Conservation (phyloP, 805 yeast genomes). For the Starmera dryadoides region DNA sequence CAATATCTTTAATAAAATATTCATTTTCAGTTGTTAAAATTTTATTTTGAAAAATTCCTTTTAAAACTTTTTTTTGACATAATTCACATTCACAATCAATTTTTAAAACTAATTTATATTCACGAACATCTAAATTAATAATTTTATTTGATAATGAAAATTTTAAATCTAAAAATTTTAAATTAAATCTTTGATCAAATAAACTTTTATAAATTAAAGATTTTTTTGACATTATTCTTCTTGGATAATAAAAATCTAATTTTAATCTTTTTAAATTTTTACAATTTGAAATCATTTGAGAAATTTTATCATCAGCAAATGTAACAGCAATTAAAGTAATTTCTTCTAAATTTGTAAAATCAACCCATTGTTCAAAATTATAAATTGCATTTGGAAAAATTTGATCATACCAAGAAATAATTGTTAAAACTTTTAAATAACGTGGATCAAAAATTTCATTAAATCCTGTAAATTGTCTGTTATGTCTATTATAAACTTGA, state of each 20-base stretch:
- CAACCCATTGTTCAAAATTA: slow-evolving; percentile 29
- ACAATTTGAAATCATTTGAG: slow-evolving; percentile 24
- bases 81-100: slow-evolving; percentile 13
- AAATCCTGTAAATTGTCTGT: slow-evolving; percentile 16
- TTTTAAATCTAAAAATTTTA: slow-evolving; percentile 32
- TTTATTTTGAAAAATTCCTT: slow-evolving; percentile 26
- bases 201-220: slow-evolving; percentile 28
- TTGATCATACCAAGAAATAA: slow-evolving; percentile 37
- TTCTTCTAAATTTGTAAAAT: slow-evolving; percentile 29
- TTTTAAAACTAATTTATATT: slow-evolving; percentile 6
- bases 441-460: slow-evolving; percentile 30
- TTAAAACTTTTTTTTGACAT: slow-evolving; percentile 18
- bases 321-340: slow-evolving; percentile 33
- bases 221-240: slow-evolving; percentile 23
- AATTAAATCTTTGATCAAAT: slow-evolving; percentile 23
- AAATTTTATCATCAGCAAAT: slow-evolving; percentile 21
- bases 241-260: slow-evolving; percentile 30
- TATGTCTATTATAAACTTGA: slow-evolving; percentile 18
- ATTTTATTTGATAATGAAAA: slow-evolving; percentile 14
- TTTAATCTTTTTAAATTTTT: slow-evolving; percentile 27
- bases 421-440: slow-evolving; percentile 27
- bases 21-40: slow-evolving; percentile 25
- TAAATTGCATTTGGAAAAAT: slow-evolving; percentile 24
- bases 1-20: slow-evolving; percentile 17
- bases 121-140: slow-evolving; percentile 13